phyloP scores from a whole-genome alignment of 2,329 filamentous ascomycete species.

The Beauveria sp. region DNA sequence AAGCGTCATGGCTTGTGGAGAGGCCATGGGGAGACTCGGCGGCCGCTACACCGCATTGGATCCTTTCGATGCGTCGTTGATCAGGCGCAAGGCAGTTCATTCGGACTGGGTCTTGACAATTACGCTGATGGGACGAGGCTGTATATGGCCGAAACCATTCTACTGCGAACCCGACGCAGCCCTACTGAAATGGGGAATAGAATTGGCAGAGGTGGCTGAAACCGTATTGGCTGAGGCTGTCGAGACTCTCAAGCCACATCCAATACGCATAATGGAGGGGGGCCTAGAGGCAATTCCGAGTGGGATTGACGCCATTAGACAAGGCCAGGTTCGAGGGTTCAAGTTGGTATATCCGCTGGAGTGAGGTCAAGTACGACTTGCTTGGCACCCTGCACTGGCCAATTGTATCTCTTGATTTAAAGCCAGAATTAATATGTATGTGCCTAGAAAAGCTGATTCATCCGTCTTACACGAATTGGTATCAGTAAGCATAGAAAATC shows the following conservation, averaged over 20 bases:
- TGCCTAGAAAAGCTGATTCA: neutral
- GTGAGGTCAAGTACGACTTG: neutral
- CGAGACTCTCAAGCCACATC: constrained; percentile 12
- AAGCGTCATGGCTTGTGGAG: constrained; percentile 28
- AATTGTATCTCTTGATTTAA: neutral
- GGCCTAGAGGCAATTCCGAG: constrained; percentile 27
- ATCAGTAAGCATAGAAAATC: neutral
- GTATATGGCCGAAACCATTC: constrained; percentile 18
- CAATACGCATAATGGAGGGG: constrained; percentile 5
- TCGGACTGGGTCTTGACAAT: constrained; percentile 21
- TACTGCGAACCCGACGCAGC: neutral
- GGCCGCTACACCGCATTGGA: constrained; percentile 28
- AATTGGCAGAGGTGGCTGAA: neutral
- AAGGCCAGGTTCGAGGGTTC: constrained; percentile 28
- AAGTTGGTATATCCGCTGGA: constrained; percentile 32
- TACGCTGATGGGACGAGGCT: constrained; percentile 19
- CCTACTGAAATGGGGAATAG: neutral
- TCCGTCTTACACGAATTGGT: neutral
- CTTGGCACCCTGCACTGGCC: neutral
- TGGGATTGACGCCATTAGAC: constrained; percentile 23
- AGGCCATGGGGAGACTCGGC: constrained; percentile 27
- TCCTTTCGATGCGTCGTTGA: constrained; percentile 19
- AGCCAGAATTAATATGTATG: neutral
- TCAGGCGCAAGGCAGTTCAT: constrained; percentile 13
- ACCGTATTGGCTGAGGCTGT: neutral